Percentiles rank a stretch among this genome's conserved stretches.
Evolutionary conservation across 306 rosid species (phyloP).

Genomic region (Gillenia trifoliata): DNA sequence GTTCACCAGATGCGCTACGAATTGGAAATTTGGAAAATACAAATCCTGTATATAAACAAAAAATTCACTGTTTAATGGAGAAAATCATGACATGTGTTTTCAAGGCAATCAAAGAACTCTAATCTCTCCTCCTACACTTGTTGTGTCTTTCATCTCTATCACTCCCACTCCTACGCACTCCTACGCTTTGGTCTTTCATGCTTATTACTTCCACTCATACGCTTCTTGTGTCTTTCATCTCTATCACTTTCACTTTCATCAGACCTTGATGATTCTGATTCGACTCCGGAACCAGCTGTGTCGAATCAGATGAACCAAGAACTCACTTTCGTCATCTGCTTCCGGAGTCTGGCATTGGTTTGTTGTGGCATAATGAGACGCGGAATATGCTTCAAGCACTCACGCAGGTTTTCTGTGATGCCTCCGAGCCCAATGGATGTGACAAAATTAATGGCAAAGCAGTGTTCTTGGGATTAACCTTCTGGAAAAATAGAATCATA

Average conservation of each 20-base stretch:
- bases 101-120: background rate
- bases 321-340: constrained; percentile 31
- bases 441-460: constrained; percentile 85
- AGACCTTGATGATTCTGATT: constrained; percentile 41
- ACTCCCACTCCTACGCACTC: constrained; percentile 33
- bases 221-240: too few relatives aligned
- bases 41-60: too few relatives aligned
- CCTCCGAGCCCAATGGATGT: constrained; percentile 95
- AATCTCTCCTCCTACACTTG: constrained; percentile 51
- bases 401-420: constrained; percentile 79
- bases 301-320: constrained; percentile 55
- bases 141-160: constrained; percentile 30
- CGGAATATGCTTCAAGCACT: constrained; percentile 86
- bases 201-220: background rate
- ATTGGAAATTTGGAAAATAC: too few relatives aligned
- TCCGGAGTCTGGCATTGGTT: constrained; percentile 39
- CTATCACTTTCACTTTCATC: constrained; percentile 45
- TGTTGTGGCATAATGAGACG: constrained; percentile 86
- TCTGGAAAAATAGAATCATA: constrained; percentile 72
- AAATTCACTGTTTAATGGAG: too few relatives aligned
- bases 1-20: constrained; percentile 70
- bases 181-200: constrained; percentile 23
- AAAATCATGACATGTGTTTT: background rate
- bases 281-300: constrained; percentile 20
- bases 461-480: constrained; percentile 83